phyloP scores from a whole-genome alignment of 139 green algal species.

The Micractinium conductrix region DNA sequence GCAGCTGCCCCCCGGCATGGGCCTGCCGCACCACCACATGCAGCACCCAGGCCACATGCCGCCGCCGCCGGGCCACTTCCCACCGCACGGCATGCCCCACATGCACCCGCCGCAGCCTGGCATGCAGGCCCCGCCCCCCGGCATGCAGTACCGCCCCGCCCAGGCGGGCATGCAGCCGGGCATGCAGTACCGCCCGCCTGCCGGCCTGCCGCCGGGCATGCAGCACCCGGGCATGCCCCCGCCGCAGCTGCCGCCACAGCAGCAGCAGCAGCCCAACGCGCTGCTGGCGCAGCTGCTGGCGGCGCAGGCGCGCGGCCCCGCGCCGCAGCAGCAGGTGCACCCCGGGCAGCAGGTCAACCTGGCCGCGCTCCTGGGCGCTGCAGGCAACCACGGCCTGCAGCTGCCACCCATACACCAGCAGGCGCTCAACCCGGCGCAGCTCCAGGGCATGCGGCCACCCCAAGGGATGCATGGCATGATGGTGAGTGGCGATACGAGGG shows the following conservation, averaged over 20 bases:
- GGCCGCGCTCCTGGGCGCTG: conserved; percentile 21
- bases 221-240: conserved; percentile 12
- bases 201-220: conserved; percentile 8
- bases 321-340: conserved; percentile 13
- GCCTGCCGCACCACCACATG: conserved; percentile 6
- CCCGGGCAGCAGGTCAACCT: conserved; percentile 32
- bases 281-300: conserved; percentile 26
- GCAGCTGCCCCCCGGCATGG: conserved; percentile 14
- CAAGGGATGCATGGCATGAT: not conserved
- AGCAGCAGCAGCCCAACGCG: conserved; percentile 13
- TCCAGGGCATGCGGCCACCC: conserved; percentile 26
- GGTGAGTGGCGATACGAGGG: not conserved
- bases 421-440: conserved; percentile 19
- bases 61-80: not conserved
- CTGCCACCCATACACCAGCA: conserved; percentile 4
- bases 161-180: conserved; percentile 10
- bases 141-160: not conserved
- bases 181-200: conserved; percentile 27
- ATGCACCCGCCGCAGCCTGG: no score
- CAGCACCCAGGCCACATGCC: conserved; percentile 12
- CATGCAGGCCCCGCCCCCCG: not conserved
- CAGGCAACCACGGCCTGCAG: not conserved
- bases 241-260: conserved; percentile 4
- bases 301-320: conserved; percentile 2
- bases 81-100: not conserved